phyloP scores from a whole-genome alignment of 2,329 filamentous ascomycete genomes.

The Triangularia setosa region DNA sequence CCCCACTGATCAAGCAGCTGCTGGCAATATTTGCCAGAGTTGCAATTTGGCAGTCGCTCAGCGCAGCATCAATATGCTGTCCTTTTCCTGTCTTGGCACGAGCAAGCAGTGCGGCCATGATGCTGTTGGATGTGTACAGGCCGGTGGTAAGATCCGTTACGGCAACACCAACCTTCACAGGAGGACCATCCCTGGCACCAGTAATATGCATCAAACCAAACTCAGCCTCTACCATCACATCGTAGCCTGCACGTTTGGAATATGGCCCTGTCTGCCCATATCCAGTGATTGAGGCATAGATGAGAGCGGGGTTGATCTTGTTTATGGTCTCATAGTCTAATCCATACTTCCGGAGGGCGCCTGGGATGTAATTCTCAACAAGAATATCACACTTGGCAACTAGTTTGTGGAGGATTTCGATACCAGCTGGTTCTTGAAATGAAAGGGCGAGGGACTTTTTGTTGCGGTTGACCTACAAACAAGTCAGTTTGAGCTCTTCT shows the following conservation, averaged over 20 bases:
- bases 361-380: constrained; percentile 95
- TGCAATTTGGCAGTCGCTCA: constrained; percentile 93
- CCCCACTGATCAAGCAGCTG: constrained; percentile 80
- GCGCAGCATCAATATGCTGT: constrained; percentile 85
- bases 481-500: constrained; percentile 8
- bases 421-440: constrained; percentile 79
- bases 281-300: constrained; percentile 95
- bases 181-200: constrained; percentile 78
- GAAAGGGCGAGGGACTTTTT: constrained; percentile 92
- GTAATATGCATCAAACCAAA: constrained; percentile 99
- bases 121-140: constrained; percentile 88
- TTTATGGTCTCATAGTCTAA: constrained; percentile 82
- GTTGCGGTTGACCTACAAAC: constrained; percentile 79
- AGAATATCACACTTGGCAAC: constrained; percentile 83
- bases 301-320: constrained; percentile 77
- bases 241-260: constrained; percentile 82
- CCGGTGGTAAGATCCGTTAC: constrained; percentile 96
- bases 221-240: constrained; percentile 99
- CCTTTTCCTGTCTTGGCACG: constrained; percentile 71
- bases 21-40: constrained; percentile 94
- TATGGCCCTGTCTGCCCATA: constrained; percentile 96
- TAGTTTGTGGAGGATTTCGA: constrained; percentile 82
- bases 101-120: constrained; percentile 87
- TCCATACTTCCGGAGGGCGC: constrained; percentile 80
- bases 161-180: constrained; percentile 95